Base-by-base conservation (phyloP, 805 yeast species). In the Ogataea philodendri region DNA sequence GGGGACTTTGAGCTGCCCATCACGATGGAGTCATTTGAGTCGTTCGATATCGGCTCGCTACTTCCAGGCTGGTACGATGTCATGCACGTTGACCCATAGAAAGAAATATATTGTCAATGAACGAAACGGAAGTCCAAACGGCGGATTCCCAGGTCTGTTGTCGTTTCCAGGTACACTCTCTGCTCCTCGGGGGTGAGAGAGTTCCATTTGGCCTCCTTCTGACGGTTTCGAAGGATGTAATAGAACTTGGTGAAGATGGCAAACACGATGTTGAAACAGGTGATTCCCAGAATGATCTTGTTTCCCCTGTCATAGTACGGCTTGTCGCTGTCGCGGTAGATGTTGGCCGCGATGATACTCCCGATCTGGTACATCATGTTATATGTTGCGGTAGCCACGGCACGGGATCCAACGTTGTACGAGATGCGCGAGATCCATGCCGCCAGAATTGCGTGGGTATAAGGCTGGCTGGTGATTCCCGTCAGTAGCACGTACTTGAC, bases 101-200 rank as follows among this genome's bases (percentile, higher is more conserved):
- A 26, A 3, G n/a, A n/a, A 14, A 14, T 14, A 15, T 3, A 26
- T 15, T 15, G 19, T 26, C 15, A 48, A 26, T 46, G 49, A 40
- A 23, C 57, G 52, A 46, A 51, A 26, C 40, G 24, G 34, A 48
- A 49, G 40, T 81, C 84, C 23, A 80, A 57, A 14, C 85, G 60
- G 54, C 69, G 70, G 52, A 68, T 72, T 3, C 84, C 85, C 32
- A 59, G 61, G 44, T 76, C 81, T 0, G 50, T 60, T 3, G 81
- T 66, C 8, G 53, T 60, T n/a, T 37, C 41, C n/a, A 65, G 43
- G 51, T 80, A 79, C 1, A 62, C 52, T 4, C 55, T 62, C 45
- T 67, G 67, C 51, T 78, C 75, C 20, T 72, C 76, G 3, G 39
- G 44, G 1, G 70, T 54, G 67, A 75, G 38, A 1, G 52, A 50